Evolutionary conservation across 1,284 basidiomycete genomes (phyloP), one percentile per base, ranked within the genome.

Genomic region (Cutaneotrichosporon cyanovorans): DNA sequence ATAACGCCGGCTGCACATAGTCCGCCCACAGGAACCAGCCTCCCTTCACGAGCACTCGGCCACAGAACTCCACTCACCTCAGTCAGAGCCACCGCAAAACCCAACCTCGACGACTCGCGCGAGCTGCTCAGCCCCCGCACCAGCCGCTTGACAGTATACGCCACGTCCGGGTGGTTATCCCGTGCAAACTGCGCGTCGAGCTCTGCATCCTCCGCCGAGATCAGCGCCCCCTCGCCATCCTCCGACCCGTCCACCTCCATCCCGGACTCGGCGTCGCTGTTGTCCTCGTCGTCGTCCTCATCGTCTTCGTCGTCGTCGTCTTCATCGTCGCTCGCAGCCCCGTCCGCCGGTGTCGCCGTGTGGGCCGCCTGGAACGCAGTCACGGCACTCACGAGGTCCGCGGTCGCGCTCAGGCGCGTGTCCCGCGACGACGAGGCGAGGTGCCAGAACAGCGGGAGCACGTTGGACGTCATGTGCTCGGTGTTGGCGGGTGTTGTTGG

Each of bases 21-120:
- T n/a, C n/a, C n/a, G n/a, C n/a, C n/a, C n/a, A n/a, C n/a, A n/a
- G n/a, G n/a, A n/a, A n/a, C n/a, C n/a, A n/a, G n/a, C n/a, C n/a
- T n/a, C n/a, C n/a, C n/a, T n/a, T n/a, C n/a, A n/a, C n/a, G 15
- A 5, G 6, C 6, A 34, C 16, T 19, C 19, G 2, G 23, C 19
- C 34, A 30, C n/a, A 8, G 21, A 14, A 2, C 28, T 10, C 35
- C 15, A 75, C 81, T 56, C 62, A 91, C 90, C 77, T 96, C 92
- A 1, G 93, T 91, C 57, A 98, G 75, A 16, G 91, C 89, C 36
- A 97, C 92, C 8, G 92, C 88, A 66, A 97, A 98, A 12, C 93
- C 93, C 30, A 95, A 74, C 56, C 93, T 75, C 65, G 89, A 91
- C 70, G 87, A 90, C 69, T 97, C 91, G 56, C 92, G 77, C 2